Conservation (phyloP, 2,329 filamentous ascomycete species). For the Xylariaceae sp. region DNA sequence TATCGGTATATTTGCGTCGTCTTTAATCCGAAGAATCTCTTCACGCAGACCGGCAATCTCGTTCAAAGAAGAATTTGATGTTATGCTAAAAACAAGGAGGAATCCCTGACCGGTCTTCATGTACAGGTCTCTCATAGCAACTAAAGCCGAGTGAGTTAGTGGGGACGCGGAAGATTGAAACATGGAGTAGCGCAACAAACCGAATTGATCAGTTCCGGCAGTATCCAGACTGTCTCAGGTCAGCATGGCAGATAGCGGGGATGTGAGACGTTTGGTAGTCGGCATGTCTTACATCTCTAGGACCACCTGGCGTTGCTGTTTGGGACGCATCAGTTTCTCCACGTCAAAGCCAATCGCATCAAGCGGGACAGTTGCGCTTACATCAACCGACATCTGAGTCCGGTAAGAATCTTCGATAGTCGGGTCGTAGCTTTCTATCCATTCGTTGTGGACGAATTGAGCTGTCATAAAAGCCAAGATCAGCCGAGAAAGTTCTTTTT, state of each 20-base stretch:
- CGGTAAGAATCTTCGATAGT: conserved; percentile 77
- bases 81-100: conserved; percentile 88
- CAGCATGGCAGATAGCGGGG: conserved; percentile 24
- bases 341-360: conserved; percentile 13
- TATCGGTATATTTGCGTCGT: conserved; percentile 78
- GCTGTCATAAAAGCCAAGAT: conserved; percentile 46
- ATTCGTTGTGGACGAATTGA: conserved; percentile 91
- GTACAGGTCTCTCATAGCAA: conserved; percentile 73
- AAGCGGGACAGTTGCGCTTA: conserved; percentile 44
- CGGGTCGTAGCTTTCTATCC: conserved; percentile 84
- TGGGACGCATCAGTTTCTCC: conserved; percentile 31
- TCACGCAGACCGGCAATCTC: conserved; percentile 79
- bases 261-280: conserved; percentile 14
- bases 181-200: conserved; percentile 48
- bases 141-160: conserved; percentile 35
- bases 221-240: conserved; percentile 66
- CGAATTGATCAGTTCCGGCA: conserved; percentile 88
- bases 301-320: conserved; percentile 78
- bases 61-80: conserved; percentile 74
- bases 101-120: conserved; percentile 94
- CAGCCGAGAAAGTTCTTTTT: conserved; percentile 12
- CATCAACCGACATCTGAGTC: conserved; percentile 76
- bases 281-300: conserved; percentile 74
- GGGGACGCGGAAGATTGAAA: conserved; percentile 3
- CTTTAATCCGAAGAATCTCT: conserved; percentile 88